Evolutionary conservation across 805 yeast genomes (phyloP).

Genomic region (Priceomyces fermenticarens): DNA sequence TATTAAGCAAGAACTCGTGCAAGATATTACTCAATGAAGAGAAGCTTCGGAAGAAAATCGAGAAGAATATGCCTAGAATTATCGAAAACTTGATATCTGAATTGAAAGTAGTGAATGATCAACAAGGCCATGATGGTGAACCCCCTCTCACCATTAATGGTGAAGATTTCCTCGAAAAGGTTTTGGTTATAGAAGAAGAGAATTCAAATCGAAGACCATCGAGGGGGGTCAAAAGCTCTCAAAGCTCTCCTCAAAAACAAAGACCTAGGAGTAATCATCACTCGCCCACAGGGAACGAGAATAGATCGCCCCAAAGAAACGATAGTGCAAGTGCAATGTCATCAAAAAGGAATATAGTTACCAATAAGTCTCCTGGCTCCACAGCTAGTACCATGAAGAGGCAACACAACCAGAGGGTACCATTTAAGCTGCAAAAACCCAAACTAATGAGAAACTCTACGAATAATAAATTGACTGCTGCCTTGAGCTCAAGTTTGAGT

Average conservation of each 20-base stretch:
- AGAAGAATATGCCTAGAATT: conserved; percentile 66
- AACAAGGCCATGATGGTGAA: conserved; percentile 15
- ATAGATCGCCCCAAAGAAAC: conserved; percentile 4
- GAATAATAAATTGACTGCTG: conserved; percentile 9
- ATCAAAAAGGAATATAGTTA: not conserved
- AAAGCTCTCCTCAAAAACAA: conserved; percentile 4
- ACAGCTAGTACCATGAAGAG: conserved; percentile 2
- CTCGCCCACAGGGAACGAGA: conserved; percentile 9
- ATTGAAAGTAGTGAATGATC: conserved; percentile 47
- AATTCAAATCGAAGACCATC: conserved; percentile 7
- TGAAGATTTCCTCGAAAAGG: conserved; percentile 41
- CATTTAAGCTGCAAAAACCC: not conserved
- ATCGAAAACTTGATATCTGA: conserved; percentile 49
- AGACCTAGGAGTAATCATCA: not conserved
- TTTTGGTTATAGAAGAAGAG: conserved; percentile 30
- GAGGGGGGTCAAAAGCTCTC: conserved; percentile 3
- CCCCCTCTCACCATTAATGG: conserved; percentile 42
- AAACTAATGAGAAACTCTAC: conserved; percentile 10
- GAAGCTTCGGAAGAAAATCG: conserved; percentile 61
- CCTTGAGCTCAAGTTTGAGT: conserved; percentile 9
- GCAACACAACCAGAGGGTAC: not conserved
- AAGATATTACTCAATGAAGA: conserved; percentile 80
- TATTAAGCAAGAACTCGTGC: conserved; percentile 72
- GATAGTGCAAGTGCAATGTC: not conserved
- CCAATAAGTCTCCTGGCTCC: not conserved